Base-by-base conservation (phyloP, 176 grass and related monocot genomes). In the Aechmea fasciata region DNA sequence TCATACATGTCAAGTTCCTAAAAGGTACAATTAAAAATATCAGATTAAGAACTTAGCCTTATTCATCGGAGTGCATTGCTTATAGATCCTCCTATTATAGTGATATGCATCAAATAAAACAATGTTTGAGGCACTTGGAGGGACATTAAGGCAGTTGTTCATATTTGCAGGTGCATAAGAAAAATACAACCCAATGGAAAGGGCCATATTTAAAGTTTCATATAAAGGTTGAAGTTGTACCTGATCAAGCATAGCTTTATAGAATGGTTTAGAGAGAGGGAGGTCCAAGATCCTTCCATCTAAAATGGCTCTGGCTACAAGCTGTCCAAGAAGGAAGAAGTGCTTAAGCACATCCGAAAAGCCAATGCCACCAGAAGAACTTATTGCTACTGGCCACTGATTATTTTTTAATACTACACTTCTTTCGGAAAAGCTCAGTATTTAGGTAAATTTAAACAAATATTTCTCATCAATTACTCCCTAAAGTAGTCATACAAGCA, bases 1-100 rank as follows among this genome's bases (percentile, higher is more conserved):
- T 96, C 92, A 73, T 89, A 96, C 48, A 91, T 83, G 74, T 76
- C 80, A 4, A 96, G 83, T 71, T 96, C 88, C 92, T 96, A 75
- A 64, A 75, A 33, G 5, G 62, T 66, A 75, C 7, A 57, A 14
- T 6, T 3, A 15, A 19, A n/a, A n/a, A n/a, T 7, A n/a, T 75
- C 15, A 57, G 54, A 57, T 19, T 57, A 57, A 13, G 18, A 57
- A 15, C 54, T 57, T 19, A 57, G 18, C 9, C 13, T n/a, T 57
- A 57, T 57, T n/a, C 13, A 57, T n/a, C 13, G 14, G 15, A 57
- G 54, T 57, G 13, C 8, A 5, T 57, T 17, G 1, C 53, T 4
- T 33, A 33, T 33, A 33, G 29, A 33, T 3, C 47, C 13, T 28
- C 54, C 20, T 59, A 20, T 69, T 14, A 17, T 55, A 12, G 25